Base-by-base conservation (phyloP, 257 asterid species). In the Rauvolfia tetraphylla region DNA sequence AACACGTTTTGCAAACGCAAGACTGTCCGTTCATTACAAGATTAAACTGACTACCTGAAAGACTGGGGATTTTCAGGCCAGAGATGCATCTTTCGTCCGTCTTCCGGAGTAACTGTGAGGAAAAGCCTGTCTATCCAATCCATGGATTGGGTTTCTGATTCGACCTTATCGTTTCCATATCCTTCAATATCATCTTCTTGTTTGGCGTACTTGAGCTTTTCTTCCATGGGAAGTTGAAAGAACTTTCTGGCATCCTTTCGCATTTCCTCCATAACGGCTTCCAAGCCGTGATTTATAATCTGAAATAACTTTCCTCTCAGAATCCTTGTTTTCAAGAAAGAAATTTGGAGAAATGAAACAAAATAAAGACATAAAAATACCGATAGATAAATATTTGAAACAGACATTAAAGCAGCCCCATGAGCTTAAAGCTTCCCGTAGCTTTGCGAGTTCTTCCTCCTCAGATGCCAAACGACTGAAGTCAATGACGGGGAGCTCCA, bases 371-470 rank as follows among this genome's bases (percentile, higher is more conserved):
- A 46, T 46, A 46, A 0, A 0, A 25, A 46, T 46, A 46, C 1
- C 10, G 51, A 11, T 46, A 13, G 44, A 41, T 41, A 41, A 46
- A 11, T 46, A 46, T 38, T 44, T 25, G 44, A 62, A 72, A 25
- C n/a, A 25, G 44, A 89, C 91, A 90, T 87, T 91, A 79, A 89
- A 85, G 85, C 87, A 88, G 34, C 93, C 88, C 87, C 88, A 85
- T 7, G 86, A 72, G 69, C 66, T 44, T 75, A 89, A 87, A 73
- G 91, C 89, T 46, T 85, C 74, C 6, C 82, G 84, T 76, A 89
- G 88, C 27, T 80, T 81, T 46, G 66, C 81, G 25, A 88, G 90
- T 79, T 86, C 82, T 13, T 66, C 78, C 76, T 68, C 51, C 5
- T 46, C 79, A 25, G 82, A 42, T 11, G 79, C 46, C 77, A 87